Evolutionary conservation across 176 grass and related monocot species (phyloP), one percentile per base, ranked within the genome.

Genomic region (Cenchrus americanus): DNA sequence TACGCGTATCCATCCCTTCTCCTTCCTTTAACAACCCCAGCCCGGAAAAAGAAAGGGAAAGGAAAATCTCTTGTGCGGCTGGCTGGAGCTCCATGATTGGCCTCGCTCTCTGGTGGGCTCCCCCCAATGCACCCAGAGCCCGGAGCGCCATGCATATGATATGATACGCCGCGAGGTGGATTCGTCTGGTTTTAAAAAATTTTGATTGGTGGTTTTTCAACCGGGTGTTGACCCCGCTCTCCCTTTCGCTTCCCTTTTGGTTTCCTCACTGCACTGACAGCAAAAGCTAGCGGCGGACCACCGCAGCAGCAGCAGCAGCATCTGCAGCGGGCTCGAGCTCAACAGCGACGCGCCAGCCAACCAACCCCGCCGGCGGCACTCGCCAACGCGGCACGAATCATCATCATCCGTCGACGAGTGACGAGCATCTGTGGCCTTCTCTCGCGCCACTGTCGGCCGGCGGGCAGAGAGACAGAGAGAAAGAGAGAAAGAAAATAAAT

Each of bases 341-440:
- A 70, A 81, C 79, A 81, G 79, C 50, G 79, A 81, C 79, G 65
- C 66, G 79, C 65, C 66, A 59, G 79, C 79, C 66, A 81, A 70
- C 79, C 12, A 15, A 79, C 42, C 41, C 59, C 14, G 7, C 14
- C 46, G 44, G 73, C 76, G 15, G 59, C 24, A 14, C 15, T 21
- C 76, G 48, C 26, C 1, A 53, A 15, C 49, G 13, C 42, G 42
- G 5, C 42, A 43, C 42, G 42, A 43, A 37, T 37, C 34, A 37
- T 37, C 34, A 30, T 30, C 27, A 30, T 30, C 27, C 27, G 2
- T 37, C 34, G 34, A 3, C 34, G 34, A 34, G 34, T 13, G 49
- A 51, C 4, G 49, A 51, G 49, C 49, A 51, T 14, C 12, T 51
- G 49, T 14, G 48, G 11, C 48, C 48, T 50, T 50, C 47, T 50